phyloP scores from a whole-genome alignment of 805 yeast genomes.

The Saccharomyces mikatae region DNA sequence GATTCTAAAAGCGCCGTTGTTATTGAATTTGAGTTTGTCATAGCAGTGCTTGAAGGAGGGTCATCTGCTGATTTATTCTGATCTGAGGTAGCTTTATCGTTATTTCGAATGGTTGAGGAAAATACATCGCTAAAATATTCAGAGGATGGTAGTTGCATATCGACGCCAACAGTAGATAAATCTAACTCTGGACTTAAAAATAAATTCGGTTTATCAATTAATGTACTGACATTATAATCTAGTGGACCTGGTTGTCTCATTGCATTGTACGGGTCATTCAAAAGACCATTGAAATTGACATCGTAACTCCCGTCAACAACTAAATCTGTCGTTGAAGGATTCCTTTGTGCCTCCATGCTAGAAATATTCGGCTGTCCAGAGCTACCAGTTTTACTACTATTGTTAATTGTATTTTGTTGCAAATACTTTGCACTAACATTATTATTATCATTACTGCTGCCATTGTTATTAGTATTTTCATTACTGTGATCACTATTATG shows the following conservation, averaged over 20 bases:
- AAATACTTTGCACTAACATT: neutral
- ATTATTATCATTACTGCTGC: neutral
- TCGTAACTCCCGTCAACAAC: constrained; percentile 5
- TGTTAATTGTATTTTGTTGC: neutral
- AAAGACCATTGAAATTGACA: constrained; percentile 7
- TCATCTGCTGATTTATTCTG: neutral
- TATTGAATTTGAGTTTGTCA: neutral
- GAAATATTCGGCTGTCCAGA: neutral
- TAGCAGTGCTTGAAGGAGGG: neutral
- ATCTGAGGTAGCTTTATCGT: neutral
- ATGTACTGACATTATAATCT: constrained; percentile 22
- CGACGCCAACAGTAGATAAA: constrained; percentile 12
- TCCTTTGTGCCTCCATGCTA: neutral
- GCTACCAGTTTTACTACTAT: neutral
- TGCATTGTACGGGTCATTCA: neutral
- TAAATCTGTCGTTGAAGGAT: neutral
- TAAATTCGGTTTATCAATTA: constrained; percentile 26
- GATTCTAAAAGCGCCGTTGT: neutral
- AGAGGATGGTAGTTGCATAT: constrained; percentile 12
- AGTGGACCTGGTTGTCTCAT: neutral
- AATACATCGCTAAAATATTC: constrained; percentile 21
- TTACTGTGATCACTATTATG: neutral
- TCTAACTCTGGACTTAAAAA: constrained; percentile 15
- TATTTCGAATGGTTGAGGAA: neutral
- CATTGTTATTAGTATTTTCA: neutral